Evolutionary conservation across 2,329 filamentous ascomycete genomes (phyloP).

Genomic region (Ophiostoma ips): DNA sequence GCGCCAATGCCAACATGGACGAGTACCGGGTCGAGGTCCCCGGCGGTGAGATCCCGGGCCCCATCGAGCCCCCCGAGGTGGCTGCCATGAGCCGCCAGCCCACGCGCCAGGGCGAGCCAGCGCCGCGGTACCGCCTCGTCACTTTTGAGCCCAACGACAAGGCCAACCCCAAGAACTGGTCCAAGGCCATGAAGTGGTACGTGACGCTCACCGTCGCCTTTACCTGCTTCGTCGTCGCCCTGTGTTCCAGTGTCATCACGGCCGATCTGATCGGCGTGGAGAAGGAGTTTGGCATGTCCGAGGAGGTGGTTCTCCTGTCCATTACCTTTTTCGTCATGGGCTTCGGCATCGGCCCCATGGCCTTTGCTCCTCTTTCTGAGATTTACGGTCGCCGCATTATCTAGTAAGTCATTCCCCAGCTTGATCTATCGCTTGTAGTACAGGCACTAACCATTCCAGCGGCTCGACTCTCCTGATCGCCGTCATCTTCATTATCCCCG

Average conservation of each 20-base stretch:
- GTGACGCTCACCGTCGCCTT: slow-evolving; percentile 72
- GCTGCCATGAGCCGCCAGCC: slow-evolving; percentile 20
- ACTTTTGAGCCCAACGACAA: slow-evolving; percentile 55
- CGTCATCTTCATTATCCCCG: slow-evolving; percentile 68
- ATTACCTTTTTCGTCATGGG: slow-evolving; percentile 70
- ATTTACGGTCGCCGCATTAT: slow-evolving; percentile 58
- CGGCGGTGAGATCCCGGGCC: slow-evolving; percentile 36
- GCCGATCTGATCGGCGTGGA: slow-evolving; percentile 54
- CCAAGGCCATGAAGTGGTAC: slow-evolving; percentile 65
- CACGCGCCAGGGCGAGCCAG: slow-evolving; percentile 7
- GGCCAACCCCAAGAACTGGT: slow-evolving; percentile 79
- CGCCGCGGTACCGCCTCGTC: slow-evolving; percentile 37
- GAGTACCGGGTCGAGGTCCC: slow-evolving; percentile 46
- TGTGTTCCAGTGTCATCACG: slow-evolving; percentile 62
- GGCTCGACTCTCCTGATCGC: slow-evolving; percentile 52
- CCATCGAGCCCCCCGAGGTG: slow-evolving; percentile 29
- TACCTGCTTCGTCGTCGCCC: slow-evolving; percentile 62
- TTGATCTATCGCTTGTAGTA: too few species aligned
- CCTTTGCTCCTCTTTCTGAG: slow-evolving; percentile 66
- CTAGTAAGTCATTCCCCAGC: too few species aligned
- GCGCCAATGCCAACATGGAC: slow-evolving; percentile 34
- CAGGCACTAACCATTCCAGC: too few species aligned
- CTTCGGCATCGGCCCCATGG: slow-evolving; percentile 69
- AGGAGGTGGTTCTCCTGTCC: slow-evolving; percentile 57
- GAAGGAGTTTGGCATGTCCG: slow-evolving; percentile 50